phyloP scores from a whole-genome alignment of 768 basidiomycete species.

The Daedaleopsis sinensis region DNA sequence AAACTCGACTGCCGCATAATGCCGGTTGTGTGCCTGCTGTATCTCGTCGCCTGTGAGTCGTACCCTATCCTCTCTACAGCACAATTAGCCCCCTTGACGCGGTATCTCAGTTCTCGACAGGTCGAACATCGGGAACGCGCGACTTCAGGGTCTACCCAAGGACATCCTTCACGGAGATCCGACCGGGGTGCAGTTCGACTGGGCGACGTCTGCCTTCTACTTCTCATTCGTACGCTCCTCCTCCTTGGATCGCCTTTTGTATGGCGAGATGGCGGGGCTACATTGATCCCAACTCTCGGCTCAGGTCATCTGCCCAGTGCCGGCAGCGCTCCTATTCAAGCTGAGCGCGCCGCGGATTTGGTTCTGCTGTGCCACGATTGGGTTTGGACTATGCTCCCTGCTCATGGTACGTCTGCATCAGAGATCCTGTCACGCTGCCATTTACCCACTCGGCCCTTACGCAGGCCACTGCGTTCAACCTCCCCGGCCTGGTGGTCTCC shows the following conservation, averaged over 20 bases:
- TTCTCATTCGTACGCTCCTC: conserved; percentile 64
- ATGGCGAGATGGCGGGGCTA: background rate
- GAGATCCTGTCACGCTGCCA: background rate
- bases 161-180: conserved; percentile 70
- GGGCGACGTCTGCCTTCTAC: conserved; percentile 77
- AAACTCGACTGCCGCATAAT: conserved; percentile 71
- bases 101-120: conserved; percentile 58
- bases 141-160: conserved; percentile 67
- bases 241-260: background rate
- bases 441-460: too few species aligned
- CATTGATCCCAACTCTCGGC: background rate
- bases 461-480: conserved; percentile 60
- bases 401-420: conserved; percentile 51
- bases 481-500: conserved; percentile 54
- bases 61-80: background rate
- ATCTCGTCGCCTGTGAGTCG: conserved; percentile 72
- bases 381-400: conserved; percentile 76
- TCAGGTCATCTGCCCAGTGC: conserved; percentile 73
- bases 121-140: conserved; percentile 78
- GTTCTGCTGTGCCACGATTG: conserved; percentile 65
- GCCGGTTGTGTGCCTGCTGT: conserved; percentile 70
- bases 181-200: conserved; percentile 71
- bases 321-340: conserved; percentile 66
- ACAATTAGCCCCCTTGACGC: background rate
- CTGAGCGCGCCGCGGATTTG: conserved; percentile 68